Conservation (phyloP, 768 basidiomycete species). For the Psilocybe azurescens region DNA sequence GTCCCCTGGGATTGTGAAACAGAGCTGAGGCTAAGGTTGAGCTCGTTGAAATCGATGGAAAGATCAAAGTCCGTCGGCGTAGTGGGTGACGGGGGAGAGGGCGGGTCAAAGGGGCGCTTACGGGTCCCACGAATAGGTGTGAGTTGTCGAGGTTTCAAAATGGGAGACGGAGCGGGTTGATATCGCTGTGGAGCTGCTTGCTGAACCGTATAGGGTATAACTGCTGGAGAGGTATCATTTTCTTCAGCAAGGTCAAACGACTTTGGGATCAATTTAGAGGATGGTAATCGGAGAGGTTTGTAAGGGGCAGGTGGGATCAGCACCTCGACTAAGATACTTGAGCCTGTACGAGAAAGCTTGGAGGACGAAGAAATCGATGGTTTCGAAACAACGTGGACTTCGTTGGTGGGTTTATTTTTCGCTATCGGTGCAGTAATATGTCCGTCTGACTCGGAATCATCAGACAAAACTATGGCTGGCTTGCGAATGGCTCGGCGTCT, state of each 20-base stretch:
- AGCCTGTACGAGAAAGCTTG: constrained; percentile 1
- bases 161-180: constrained; percentile 25
- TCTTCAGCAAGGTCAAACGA: neutral
- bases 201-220: neutral
- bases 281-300: constrained; percentile 14
- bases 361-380: constrained; percentile 3
- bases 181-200: constrained; percentile 14
- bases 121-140: constrained; percentile 66
- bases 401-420: constrained; percentile 20
- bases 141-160: constrained; percentile 58
- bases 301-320: constrained; percentile 46
- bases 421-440: constrained; percentile 20
- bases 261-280: constrained; percentile 1
- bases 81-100: constrained; percentile 60
- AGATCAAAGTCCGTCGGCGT: constrained; percentile 60
- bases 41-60: constrained; percentile 52
- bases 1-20: constrained; percentile 18
- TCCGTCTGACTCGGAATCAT: constrained; percentile 49
- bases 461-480: constrained; percentile 46
- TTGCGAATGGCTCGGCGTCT: constrained; percentile 33
- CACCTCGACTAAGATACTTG: constrained; percentile 40
- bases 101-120: constrained; percentile 47
- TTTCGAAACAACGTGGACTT: constrained; percentile 9
- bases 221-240: neutral
- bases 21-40: constrained; percentile 38